Percentiles rank a stretch among this genome's conserved stretches.
These are phyloP conservation scores for Daphne laureola DNA, from an alignment of 441 rosid genomes.

Conservation along the genomic window DNA sequence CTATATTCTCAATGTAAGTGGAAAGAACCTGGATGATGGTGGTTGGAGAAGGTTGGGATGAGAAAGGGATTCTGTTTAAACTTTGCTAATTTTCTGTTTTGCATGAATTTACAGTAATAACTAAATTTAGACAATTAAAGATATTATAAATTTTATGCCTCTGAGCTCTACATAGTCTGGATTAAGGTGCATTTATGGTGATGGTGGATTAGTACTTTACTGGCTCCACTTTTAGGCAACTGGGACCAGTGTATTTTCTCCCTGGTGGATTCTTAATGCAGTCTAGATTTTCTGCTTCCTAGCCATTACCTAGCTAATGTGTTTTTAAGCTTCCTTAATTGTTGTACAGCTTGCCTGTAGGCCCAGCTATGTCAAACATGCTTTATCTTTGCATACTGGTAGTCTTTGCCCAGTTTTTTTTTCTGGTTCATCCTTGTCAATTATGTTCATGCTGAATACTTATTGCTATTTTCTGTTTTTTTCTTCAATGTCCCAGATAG, in stretches of 20 bases:
- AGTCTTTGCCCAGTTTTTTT: background rate
- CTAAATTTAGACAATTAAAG: too few species aligned
- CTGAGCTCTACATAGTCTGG: too few species aligned
- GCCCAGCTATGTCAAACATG: background rate
- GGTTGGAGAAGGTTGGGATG: background rate
- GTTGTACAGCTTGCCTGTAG: constrained; percentile 3
- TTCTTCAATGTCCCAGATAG: constrained; percentile 35
- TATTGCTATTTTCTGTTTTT: background rate
- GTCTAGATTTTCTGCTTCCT: background rate
- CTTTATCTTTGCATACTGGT: background rate
- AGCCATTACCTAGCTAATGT: too few species aligned
- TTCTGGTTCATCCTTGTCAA: too few species aligned
- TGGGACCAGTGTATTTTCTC: background rate
- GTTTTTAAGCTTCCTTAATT: background rate
- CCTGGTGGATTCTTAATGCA: background rate
- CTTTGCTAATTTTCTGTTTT: background rate
- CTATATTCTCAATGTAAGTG: constrained; percentile 1
- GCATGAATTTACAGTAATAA: background rate
- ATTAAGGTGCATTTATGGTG: too few species aligned
- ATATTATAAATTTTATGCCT: too few species aligned
- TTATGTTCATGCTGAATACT: too few species aligned
- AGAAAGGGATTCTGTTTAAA: background rate
- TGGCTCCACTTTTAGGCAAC: too few species aligned
- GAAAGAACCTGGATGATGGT: background rate
- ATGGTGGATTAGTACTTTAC: background rate